Conservation (phyloP, 371 early-diverging fungal species). For the Zopfochytrium polystomum region DNA sequence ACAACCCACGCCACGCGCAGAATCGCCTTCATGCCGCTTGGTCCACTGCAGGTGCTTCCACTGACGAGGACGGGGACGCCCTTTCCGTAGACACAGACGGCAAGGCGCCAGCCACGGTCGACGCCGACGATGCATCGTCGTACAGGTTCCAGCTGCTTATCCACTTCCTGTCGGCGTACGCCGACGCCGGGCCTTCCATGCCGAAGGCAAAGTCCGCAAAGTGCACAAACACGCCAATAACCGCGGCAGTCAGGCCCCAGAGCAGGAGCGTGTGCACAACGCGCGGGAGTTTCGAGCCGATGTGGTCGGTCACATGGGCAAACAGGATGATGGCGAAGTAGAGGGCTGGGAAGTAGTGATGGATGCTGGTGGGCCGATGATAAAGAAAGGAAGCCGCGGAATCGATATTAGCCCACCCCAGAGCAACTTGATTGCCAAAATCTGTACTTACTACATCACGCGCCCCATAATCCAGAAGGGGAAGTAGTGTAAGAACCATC, state of each 20-base stretch:
- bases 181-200: constrained; percentile 68
- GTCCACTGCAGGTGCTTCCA: too few species aligned
- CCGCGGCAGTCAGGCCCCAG: constrained; percentile 38
- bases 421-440: too few species aligned
- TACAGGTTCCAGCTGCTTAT: constrained; percentile 60
- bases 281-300: too few species aligned
- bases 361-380: too few species aligned
- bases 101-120: too few species aligned
- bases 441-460: constrained; percentile 81
- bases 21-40: too few species aligned
- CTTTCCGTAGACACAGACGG: too few species aligned
- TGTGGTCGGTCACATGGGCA: constrained; percentile 72
- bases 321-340: constrained; percentile 87
- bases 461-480: constrained; percentile 98
- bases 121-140: too few species aligned
- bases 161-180: constrained; percentile 57
- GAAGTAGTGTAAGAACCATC: constrained; percentile 95
- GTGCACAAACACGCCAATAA: constrained; percentile 59
- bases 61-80: too few species aligned
- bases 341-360: constrained; percentile 98
- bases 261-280: constrained; percentile 41
- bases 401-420: too few species aligned
- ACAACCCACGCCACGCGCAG: too few species aligned
- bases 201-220: constrained; percentile 87
- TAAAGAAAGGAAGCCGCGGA: too few species aligned